Evolutionary conservation across 1,284 basidiomycete genomes (phyloP).

Genomic region (Sanghuangporus sanghuang): DNA sequence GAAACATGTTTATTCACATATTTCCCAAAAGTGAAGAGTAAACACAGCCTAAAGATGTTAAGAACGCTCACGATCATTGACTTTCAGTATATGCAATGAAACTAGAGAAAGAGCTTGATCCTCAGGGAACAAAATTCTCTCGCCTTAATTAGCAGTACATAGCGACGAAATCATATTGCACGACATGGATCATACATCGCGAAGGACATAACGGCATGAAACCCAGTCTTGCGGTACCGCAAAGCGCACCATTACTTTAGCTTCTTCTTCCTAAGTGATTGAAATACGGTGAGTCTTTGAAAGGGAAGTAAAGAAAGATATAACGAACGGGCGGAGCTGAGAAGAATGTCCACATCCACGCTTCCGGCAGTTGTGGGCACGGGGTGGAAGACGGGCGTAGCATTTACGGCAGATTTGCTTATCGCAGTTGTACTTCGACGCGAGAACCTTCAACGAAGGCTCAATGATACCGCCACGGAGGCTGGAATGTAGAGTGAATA

Average conservation of each 20-base stretch:
- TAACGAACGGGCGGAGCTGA: conserved; percentile 87
- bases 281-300: background rate
- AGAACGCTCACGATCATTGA: too few relatives aligned
- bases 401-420: conserved; percentile 99
- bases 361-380: conserved; percentile 99
- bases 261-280: conserved; percentile 77
- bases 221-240: background rate
- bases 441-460: conserved; percentile 96
- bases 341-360: conserved; percentile 88
- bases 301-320: background rate
- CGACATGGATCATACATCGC: conserved; percentile 2
- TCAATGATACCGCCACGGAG: conserved; percentile 99
- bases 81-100: too few relatives aligned
- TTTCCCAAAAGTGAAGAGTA: too few relatives aligned
- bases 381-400: conserved; percentile 98
- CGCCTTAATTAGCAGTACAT: too few relatives aligned
- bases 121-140: too few relatives aligned
- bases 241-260: conserved; percentile 58
- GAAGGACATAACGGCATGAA: background rate
- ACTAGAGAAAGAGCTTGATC: too few relatives aligned
- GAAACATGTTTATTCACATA: too few relatives aligned
- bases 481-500: conserved; percentile 34
- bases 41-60: too few relatives aligned
- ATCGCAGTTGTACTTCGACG: conserved; percentile 95
- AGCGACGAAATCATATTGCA: conserved; percentile 4